Evolutionary conservation across 768 basidiomycete genomes (phyloP).

Genomic region (Tylopilus felleus): DNA sequence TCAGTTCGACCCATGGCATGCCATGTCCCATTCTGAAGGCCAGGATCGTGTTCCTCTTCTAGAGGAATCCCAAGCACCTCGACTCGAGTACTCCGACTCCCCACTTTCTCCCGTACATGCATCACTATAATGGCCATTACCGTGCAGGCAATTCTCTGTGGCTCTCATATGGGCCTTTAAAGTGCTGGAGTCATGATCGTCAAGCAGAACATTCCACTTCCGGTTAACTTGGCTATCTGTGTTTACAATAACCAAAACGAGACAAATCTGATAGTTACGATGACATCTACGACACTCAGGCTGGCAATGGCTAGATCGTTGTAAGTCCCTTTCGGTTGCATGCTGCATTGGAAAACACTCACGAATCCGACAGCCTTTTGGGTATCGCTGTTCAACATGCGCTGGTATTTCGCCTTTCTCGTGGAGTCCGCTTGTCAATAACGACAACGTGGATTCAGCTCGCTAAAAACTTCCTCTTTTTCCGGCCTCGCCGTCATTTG

Average conservation of each 20-base stretch:
- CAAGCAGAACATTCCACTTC: not conserved
- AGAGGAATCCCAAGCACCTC: not conserved
- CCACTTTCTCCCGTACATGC: not conserved
- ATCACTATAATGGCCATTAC: not conserved
- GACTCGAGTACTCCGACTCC: too few relatives aligned
- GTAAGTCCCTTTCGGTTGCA: too few relatives aligned
- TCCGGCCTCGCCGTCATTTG: too few relatives aligned
- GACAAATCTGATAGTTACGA: not conserved
- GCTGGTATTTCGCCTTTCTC: too few relatives aligned
- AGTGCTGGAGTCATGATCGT: not conserved
- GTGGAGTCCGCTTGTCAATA: too few relatives aligned
- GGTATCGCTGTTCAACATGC: too few relatives aligned
- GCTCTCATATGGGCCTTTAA: not conserved
- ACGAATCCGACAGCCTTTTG: too few relatives aligned
- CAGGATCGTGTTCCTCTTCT: not conserved
- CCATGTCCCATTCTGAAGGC: not conserved
- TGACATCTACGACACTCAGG: not conserved
- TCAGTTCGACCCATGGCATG: not conserved
- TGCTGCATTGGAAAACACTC: too few relatives aligned
- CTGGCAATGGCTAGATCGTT: too few relatives aligned
- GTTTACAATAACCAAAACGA: not conserved
- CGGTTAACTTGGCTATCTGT: too few relatives aligned
- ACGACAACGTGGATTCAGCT: too few relatives aligned
- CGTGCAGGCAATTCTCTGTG: not conserved
- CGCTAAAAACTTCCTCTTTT: too few relatives aligned